A percentile compares a stretch with the other conserved stretches of the same genome.
phyloP scores from a whole-genome alignment of 495 filamentous ascomycete species.

The Aspergillus leporis region DNA sequence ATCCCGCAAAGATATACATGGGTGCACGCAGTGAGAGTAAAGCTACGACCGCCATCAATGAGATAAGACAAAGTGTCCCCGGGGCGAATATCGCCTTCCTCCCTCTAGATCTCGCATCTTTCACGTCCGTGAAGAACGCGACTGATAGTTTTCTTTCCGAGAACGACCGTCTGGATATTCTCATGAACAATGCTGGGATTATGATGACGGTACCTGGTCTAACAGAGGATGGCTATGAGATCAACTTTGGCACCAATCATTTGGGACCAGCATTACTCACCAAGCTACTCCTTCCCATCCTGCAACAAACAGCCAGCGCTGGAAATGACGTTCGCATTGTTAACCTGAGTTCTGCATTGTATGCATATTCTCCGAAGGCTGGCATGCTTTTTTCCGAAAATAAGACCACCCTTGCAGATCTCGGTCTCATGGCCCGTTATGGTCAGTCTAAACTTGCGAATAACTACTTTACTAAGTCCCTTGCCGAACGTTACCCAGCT shows the following conservation, averaged over 20 bases:
- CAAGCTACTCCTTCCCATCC: neutral
- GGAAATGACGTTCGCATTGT: constrained; percentile 30
- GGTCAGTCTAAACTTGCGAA: constrained; percentile 53
- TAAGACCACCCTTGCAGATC: neutral
- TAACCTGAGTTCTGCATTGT: constrained; percentile 34
- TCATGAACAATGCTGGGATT: constrained; percentile 2
- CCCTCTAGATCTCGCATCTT: neutral
- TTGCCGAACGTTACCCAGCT: constrained; percentile 40
- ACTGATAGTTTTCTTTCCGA: neutral
- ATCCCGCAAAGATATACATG: constrained; percentile 55
- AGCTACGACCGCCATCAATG: constrained; percentile 38
- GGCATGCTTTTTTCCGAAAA: constrained; percentile 46
- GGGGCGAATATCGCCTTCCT: neutral
- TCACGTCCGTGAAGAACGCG: neutral
- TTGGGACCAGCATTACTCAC: neutral
- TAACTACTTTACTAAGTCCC: constrained; percentile 40
- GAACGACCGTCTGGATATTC: neutral
- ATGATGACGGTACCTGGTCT: neutral
- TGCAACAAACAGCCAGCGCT: neutral
- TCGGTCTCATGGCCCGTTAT: constrained; percentile 30
- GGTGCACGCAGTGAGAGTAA: constrained; percentile 49
- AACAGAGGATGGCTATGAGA: neutral
- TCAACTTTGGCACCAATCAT: neutral
- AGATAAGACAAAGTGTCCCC: constrained; percentile 24
- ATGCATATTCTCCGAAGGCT: constrained; percentile 41